Conservation (phyloP, 75 land plant genomes). For the Sequoia sempervirens region DNA sequence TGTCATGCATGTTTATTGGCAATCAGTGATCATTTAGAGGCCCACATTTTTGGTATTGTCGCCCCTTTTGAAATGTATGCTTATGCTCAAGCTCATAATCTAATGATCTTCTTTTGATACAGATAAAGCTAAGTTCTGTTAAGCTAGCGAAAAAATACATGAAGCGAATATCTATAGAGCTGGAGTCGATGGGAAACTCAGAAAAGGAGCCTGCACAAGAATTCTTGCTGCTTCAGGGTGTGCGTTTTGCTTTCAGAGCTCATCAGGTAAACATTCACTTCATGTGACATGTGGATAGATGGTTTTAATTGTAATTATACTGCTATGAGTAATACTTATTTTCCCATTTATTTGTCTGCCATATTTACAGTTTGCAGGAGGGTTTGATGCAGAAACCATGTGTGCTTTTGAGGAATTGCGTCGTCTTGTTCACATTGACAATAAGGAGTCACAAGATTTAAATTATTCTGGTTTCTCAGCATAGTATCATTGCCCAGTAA, state of each 20-base stretch:
- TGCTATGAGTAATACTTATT: neutral
- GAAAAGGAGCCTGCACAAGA: conserved; percentile 64
- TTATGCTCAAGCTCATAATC: neutral
- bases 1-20: neutral
- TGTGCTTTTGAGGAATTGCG: conserved; percentile 75
- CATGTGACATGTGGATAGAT: neutral
- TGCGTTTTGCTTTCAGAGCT: conserved; percentile 74
- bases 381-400: conserved; percentile 94
- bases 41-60: neutral
- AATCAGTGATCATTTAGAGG: neutral
- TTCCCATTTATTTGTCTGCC: neutral
- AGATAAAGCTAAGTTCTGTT: conserved; percentile 67
- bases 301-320: neutral
- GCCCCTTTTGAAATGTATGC: neutral
- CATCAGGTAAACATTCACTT: conserved; percentile 51
- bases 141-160: conserved; percentile 67
- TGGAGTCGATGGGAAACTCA: conserved; percentile 31
- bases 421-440: conserved; percentile 27
- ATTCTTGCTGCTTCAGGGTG: conserved; percentile 68
- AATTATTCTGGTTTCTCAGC: neutral
- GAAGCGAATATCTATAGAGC: conserved; percentile 60
- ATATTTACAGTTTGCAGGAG: conserved; percentile 78
- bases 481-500: neutral
- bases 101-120: conserved; percentile 10
- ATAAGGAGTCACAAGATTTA: neutral